Percentiles rank a stretch among this genome's conserved stretches.
phyloP scores from a whole-genome alignment of 495 filamentous ascomycete species.

The Aspergillus bertholletiae region DNA sequence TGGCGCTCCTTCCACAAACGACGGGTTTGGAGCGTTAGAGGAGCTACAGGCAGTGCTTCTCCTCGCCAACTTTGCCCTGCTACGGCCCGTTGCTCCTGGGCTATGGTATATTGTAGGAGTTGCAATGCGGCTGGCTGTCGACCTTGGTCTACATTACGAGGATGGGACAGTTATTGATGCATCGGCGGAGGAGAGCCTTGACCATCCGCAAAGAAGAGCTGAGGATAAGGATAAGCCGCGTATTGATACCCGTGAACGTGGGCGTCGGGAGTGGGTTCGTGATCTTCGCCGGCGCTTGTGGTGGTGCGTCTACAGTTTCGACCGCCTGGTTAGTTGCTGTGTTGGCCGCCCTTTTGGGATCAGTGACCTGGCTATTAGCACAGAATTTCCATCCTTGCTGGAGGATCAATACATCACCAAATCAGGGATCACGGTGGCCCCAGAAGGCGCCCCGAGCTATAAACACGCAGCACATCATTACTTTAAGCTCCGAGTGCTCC shows the following conservation, averaged over 20 bases:
- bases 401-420: constrained; percentile 90
- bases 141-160: constrained; percentile 90
- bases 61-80: constrained; percentile 83
- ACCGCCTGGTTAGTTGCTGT: constrained; percentile 86
- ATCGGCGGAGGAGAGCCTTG: constrained; percentile 29
- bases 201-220: constrained; percentile 10
- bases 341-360: constrained; percentile 93
- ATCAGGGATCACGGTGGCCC: constrained; percentile 61
- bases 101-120: constrained; percentile 97
- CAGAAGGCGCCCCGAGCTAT: constrained; percentile 62
- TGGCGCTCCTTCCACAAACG: constrained; percentile 55
- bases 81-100: constrained; percentile 87
- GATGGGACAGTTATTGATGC: constrained; percentile 71
- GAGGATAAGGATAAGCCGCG: constrained; percentile 25
- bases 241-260: constrained; percentile 58
- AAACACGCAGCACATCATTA: constrained; percentile 90
- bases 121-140: constrained; percentile 83
- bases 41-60: constrained; percentile 90
- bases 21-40: constrained; percentile 76
- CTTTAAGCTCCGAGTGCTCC: constrained; percentile 83
- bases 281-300: constrained; percentile 85
- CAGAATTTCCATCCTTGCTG: constrained; percentile 82
- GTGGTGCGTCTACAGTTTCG: constrained; percentile 96
- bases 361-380: constrained; percentile 90
- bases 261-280: constrained; percentile 79